Conservation (phyloP, 1,284 basidiomycete species). For the Trametes hirsuta region DNA sequence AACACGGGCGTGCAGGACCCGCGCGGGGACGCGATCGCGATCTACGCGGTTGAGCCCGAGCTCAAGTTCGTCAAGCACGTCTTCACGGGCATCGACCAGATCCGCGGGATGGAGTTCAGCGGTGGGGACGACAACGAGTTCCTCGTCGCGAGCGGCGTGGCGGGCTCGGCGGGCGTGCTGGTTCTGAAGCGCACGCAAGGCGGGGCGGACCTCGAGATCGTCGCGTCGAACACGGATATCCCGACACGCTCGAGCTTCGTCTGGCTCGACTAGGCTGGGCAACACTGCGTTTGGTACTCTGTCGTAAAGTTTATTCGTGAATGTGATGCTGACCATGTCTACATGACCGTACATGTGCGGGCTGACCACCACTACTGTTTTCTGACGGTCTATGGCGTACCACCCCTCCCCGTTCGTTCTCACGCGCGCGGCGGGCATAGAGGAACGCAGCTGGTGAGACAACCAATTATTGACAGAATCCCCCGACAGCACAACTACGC, state of each 20-base stretch:
- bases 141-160: conserved; percentile 56
- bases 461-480: no score
- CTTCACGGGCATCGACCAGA: conserved; percentile 63
- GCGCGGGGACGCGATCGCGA: conserved; percentile 42
- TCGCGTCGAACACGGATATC: conserved; percentile 54
- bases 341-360: no score
- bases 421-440: no score
- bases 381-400: no score
- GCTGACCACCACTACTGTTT: no score
- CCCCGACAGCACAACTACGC: no score
- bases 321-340: no score
- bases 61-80: conserved; percentile 51
- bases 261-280: conserved; percentile 31
- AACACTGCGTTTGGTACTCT: no score
- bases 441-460: no score
- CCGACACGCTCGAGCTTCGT: conserved; percentile 59
- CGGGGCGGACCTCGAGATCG: conserved; percentile 56
- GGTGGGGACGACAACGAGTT: conserved; percentile 51
- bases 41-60: conserved; percentile 33
- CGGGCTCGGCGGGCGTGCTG: conserved; percentile 55
- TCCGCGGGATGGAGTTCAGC: conserved; percentile 65
- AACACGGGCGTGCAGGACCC: conserved; percentile 38
- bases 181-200: conserved; percentile 55
- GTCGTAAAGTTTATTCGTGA: no score
- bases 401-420: no score